Conservation (phyloP, 768 basidiomycete genomes). For the Inosperma sp. region DNA sequence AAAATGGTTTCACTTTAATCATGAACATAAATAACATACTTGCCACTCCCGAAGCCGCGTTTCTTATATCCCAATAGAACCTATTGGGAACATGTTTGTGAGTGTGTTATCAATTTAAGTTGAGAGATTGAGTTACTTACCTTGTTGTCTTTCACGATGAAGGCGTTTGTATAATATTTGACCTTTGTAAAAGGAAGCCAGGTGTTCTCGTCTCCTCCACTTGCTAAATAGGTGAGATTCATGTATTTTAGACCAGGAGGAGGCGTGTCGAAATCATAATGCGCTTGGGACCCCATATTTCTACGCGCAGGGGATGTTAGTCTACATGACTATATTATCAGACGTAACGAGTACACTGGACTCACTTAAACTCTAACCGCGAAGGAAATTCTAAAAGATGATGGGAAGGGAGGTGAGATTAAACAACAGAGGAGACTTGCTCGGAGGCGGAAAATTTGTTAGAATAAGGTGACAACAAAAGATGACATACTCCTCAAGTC, state of each 20-base stretch:
- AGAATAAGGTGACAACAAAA: too few species aligned
- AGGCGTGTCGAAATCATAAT: constrained; percentile 25
- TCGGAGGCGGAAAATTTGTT: too few species aligned
- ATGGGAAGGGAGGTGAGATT: too few species aligned
- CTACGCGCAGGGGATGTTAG: neutral
- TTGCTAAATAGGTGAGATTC: constrained; percentile 26
- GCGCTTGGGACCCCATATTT: neutral
- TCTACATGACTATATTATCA: too few species aligned
- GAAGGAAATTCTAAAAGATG: too few species aligned
- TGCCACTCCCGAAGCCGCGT: constrained; percentile 63
- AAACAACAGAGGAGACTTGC: too few species aligned
- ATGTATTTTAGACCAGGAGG: constrained; percentile 40
- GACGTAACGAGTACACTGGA: neutral
- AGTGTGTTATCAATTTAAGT: too few species aligned
- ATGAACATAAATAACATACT: constrained; percentile 37
- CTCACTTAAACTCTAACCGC: neutral
- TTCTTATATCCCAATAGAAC: constrained; percentile 76
- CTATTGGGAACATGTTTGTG: too few species aligned
- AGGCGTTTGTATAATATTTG: constrained; percentile 67
- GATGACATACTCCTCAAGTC: too few species aligned
- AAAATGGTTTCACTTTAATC: neutral
- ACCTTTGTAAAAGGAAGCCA: constrained; percentile 45
- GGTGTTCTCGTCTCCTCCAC: constrained; percentile 39
- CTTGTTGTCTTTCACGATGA: constrained; percentile 51
- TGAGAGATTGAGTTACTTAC: constrained; percentile 24